phyloP scores from a whole-genome alignment of 257 asterid species.

The Nyctanthes arbortristis region DNA sequence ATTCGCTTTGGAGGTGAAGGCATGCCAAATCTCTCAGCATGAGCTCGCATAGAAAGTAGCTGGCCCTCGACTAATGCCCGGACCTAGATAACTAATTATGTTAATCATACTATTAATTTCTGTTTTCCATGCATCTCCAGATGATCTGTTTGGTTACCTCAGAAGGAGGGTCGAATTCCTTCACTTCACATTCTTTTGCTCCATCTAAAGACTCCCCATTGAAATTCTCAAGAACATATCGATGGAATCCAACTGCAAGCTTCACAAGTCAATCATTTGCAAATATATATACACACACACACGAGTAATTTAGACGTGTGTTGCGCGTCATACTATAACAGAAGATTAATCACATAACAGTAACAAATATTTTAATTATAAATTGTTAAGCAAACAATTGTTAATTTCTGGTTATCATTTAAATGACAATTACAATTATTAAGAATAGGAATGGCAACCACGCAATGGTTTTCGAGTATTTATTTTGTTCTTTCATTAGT shows the following conservation, averaged over 20 bases:
- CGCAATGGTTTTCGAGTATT: too few species aligned
- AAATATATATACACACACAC: too few species aligned
- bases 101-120: too few species aligned
- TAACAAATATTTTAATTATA: too few species aligned
- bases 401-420: too few species aligned
- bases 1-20: slow-evolving; percentile 91
- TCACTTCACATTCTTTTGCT: slow-evolving; percentile 54
- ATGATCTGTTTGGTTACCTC: slow-evolving; percentile 52
- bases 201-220: slow-evolving; percentile 54
- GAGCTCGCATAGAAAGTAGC: slow-evolving; percentile 84
- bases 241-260: slow-evolving; percentile 77
- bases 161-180: slow-evolving; percentile 71
- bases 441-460: too few species aligned
- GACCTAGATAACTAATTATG: slow-evolving; percentile 45
- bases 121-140: not conserved
- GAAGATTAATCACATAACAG: too few species aligned
- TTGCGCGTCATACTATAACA: too few species aligned
- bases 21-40: slow-evolving; percentile 89
- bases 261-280: slow-evolving; percentile 7
- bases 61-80: slow-evolving; percentile 93
- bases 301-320: too few species aligned
- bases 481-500: too few species aligned
- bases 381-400: too few species aligned
- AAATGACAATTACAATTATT: too few species aligned
- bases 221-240: slow-evolving; percentile 64